A percentile compares a stretch with the other conserved stretches of the same genome.
phyloP scores from a whole-genome alignment of 139 green algal species.

The Diplosphaera chodatii region DNA sequence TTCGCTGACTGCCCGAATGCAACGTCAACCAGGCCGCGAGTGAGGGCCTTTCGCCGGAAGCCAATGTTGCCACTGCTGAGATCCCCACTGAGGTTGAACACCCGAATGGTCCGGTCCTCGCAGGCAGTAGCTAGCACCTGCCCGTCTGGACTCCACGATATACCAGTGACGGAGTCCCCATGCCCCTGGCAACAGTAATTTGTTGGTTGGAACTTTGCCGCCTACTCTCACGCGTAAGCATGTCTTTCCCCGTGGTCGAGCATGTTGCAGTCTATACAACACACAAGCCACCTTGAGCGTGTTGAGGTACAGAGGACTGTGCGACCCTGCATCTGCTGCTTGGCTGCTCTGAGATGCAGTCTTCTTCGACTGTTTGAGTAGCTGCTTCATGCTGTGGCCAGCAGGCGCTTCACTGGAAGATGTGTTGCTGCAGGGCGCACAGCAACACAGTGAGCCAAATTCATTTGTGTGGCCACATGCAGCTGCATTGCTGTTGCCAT shows the following conservation, averaged over 20 bases:
- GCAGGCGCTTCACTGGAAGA: neutral
- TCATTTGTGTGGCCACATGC: no score
- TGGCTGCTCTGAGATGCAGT: neutral
- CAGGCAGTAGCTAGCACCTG: slow-evolving; percentile 15
- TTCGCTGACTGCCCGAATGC: slow-evolving; percentile 11
- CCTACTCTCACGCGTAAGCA: no score
- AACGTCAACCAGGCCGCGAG: slow-evolving; percentile 19
- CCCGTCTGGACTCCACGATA: slow-evolving; percentile 13
- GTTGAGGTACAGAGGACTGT: slow-evolving; percentile 14
- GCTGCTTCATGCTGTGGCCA: slow-evolving; percentile 9
- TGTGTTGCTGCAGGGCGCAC: neutral
- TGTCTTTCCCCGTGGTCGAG: no score
- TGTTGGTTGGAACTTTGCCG: no score
- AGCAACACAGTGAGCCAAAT: no score
- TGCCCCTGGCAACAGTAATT: no score
- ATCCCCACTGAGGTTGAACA: slow-evolving; percentile 16
- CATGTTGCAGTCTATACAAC: no score
- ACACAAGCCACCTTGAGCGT: slow-evolving; percentile 18
- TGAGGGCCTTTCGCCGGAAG: slow-evolving; percentile 16
- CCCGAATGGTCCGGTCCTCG: slow-evolving; percentile 17
- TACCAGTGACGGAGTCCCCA: slow-evolving; percentile 7
- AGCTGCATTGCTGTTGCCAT: no score
- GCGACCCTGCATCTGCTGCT: slow-evolving; percentile 2
- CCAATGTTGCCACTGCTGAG: slow-evolving; percentile 16
- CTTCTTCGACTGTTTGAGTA: slow-evolving; percentile 11